These are phyloP conservation scores for Scedosporium minutisporum DNA, from an alignment of 2,329 filamentous ascomycete species.

Conservation along the genomic window DNA sequence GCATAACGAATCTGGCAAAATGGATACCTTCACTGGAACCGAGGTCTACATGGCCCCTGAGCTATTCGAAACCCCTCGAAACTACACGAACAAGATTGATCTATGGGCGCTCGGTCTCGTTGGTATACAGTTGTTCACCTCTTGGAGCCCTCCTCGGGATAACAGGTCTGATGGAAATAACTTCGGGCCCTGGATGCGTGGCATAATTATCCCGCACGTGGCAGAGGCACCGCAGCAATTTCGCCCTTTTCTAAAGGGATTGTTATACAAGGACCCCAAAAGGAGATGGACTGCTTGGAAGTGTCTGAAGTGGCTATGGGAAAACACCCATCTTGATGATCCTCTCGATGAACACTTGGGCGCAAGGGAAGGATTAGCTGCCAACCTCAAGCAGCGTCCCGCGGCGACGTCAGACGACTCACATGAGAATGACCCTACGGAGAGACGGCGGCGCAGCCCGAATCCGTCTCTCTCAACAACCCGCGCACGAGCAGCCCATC, in stretches of 20 bases:
- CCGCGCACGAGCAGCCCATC: not conserved
- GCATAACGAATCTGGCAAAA: too few relatives aligned
- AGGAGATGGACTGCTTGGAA: conserved; percentile 7
- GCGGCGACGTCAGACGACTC: not conserved
- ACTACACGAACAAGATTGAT: conserved; percentile 7
- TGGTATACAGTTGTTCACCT: conserved; percentile 6
- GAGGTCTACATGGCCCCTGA: too few relatives aligned
- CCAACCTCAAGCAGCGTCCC: not conserved
- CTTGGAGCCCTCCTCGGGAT: conserved; percentile 3
- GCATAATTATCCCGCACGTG: not conserved
- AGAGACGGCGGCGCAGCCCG: not conserved
- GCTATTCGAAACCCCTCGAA: conserved; percentile 5
- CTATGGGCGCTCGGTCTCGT: conserved; percentile 8
- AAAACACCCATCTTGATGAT: not conserved
- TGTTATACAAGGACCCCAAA: not conserved
- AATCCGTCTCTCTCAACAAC: not conserved
- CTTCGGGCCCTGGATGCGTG: not conserved
- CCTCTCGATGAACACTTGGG: too few relatives aligned
- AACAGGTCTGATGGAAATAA: not conserved
- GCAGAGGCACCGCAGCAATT: not conserved
- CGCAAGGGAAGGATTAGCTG: not conserved
- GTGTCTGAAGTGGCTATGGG: conserved; percentile 6
- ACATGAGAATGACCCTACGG: not conserved
- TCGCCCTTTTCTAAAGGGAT: not conserved
- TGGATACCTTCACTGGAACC: too few relatives aligned